Percentiles rank a stretch among this genome's conserved stretches.
Evolutionary conservation across 2,329 filamentous ascomycete genomes (phyloP).

Genomic region (Raffaelea arxii): DNA sequence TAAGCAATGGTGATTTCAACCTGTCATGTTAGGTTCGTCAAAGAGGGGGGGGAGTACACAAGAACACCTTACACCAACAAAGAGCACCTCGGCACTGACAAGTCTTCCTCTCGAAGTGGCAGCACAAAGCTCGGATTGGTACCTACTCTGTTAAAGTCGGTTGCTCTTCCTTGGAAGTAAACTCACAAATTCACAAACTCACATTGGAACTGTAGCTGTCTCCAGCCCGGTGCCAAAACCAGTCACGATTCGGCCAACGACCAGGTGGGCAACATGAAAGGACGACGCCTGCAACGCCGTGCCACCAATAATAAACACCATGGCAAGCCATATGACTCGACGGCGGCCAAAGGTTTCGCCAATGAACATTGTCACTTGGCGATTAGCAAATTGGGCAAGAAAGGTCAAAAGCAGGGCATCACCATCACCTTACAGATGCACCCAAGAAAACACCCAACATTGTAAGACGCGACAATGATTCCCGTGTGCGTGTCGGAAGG

Average conservation of each 20-base stretch:
- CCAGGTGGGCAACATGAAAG: slow-evolving; percentile 27
- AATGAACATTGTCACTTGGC: too few species aligned
- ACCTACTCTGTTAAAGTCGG: not conserved
- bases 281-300: slow-evolving; percentile 19
- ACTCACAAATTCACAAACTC: slow-evolving; percentile 34
- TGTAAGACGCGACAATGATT: too few species aligned
- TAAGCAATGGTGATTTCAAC: slow-evolving; percentile 15
- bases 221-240: slow-evolving; percentile 18
- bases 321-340: slow-evolving; percentile 18
- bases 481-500: too few species aligned
- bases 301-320: slow-evolving; percentile 18
- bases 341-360: too few species aligned
- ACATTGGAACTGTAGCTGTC: slow-evolving; percentile 24
- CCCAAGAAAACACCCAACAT: too few species aligned
- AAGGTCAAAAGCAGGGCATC: too few species aligned
- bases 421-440: too few species aligned
- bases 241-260: slow-evolving; percentile 29
- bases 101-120: not conserved
- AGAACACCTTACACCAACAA: not conserved
- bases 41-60: not conserved
- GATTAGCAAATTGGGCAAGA: too few species aligned
- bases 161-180: too few species aligned
- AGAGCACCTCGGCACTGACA: not conserved
- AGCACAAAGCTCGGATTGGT: not conserved
- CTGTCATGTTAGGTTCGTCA: not conserved